A percentile compares a stretch with the other conserved stretches of the same genome.
Conservation (phyloP, 441 rosid genomes). For the Euphorbia celastroides region DNA sequence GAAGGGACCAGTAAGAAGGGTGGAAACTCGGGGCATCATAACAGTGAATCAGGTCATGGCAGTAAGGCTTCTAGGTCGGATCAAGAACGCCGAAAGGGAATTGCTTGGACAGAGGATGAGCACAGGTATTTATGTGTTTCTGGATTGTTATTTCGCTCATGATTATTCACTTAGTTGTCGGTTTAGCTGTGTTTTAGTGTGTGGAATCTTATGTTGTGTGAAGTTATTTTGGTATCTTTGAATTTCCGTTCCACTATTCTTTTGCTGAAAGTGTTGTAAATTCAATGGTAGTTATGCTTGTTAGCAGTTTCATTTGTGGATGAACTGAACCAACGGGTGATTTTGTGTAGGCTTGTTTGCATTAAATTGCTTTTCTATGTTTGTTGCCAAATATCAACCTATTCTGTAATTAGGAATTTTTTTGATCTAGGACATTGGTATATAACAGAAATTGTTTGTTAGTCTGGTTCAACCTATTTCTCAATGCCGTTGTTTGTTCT, state of each 20-base stretch:
- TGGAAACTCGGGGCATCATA: slow-evolving; percentile 43
- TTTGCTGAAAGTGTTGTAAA: background rate
- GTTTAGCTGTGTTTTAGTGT: slow-evolving; percentile 6
- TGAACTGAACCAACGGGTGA: background rate
- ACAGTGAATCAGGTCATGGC: slow-evolving; percentile 63
- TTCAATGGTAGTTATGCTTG: background rate
- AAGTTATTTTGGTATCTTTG: background rate
- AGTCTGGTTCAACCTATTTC: background rate
- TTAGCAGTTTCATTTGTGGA: background rate
- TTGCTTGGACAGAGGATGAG: slow-evolving; percentile 98
- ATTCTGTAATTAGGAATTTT: slow-evolving; percentile 8
- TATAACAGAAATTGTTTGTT: background rate
- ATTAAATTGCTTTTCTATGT: background rate
- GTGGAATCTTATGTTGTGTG: slow-evolving; percentile 1
- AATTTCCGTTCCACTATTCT: background rate
- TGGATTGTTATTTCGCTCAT: background rate
- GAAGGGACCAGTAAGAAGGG: slow-evolving; percentile 76
- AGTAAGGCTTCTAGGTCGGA: slow-evolving; percentile 77
- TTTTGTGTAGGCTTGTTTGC: background rate
- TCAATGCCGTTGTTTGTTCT: background rate
- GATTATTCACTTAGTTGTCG: background rate
- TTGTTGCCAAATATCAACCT: background rate
- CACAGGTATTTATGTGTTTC: slow-evolving; percentile 61
- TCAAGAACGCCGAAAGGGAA: slow-evolving; percentile 95
- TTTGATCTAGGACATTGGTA: background rate